Evolutionary conservation across 2,329 filamentous ascomycete species (phyloP).

Genomic region (Zymoseptoria passerinii): DNA sequence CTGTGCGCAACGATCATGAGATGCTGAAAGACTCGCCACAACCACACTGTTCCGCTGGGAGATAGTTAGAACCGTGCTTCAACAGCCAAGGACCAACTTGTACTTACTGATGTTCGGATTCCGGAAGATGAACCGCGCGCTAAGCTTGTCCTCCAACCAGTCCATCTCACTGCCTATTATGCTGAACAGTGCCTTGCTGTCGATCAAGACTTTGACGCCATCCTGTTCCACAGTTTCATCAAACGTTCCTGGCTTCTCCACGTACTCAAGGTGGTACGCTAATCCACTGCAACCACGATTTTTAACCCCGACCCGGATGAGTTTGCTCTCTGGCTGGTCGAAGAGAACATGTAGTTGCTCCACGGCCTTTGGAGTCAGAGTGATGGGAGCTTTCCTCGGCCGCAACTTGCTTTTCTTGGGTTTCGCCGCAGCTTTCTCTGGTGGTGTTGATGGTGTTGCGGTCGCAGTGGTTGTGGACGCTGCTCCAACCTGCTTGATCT

Average conservation of each 20-base stretch:
- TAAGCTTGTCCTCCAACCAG: conserved; percentile 93
- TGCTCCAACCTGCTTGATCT: conserved; percentile 41
- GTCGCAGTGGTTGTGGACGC: conserved; percentile 22
- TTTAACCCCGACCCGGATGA: conserved; percentile 89
- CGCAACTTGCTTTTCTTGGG: conserved; percentile 60
- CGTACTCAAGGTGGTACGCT: conserved; percentile 89
- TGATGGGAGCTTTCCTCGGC: conserved; percentile 85
- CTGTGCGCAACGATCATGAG: conserved; percentile 23
- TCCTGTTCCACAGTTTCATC: conserved; percentile 94
- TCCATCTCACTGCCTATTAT: conserved; percentile 99
- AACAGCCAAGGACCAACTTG: background rate
- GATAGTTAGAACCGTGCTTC: conserved; percentile 10
- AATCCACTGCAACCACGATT: conserved; percentile 91
- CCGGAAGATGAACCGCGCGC: conserved; percentile 82
- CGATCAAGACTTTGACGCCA: conserved; percentile 88
- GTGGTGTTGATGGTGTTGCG: conserved; percentile 20
- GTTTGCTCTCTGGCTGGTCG: conserved; percentile 77
- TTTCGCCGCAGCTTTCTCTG: conserved; percentile 39
- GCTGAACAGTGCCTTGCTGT: conserved; percentile 94
- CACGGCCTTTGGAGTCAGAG: conserved; percentile 70
- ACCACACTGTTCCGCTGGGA: conserved; percentile 85
- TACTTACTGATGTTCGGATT: conserved; percentile 97
- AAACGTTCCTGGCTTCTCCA: conserved; percentile 79
- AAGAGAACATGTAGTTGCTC: conserved; percentile 68
- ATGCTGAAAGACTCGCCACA: conserved; percentile 88